A percentile compares a stretch with the other conserved stretches of the same genome.
Evolutionary conservation across 805 yeast genomes (phyloP).

Genomic region (Yarrowia bubula): DNA sequence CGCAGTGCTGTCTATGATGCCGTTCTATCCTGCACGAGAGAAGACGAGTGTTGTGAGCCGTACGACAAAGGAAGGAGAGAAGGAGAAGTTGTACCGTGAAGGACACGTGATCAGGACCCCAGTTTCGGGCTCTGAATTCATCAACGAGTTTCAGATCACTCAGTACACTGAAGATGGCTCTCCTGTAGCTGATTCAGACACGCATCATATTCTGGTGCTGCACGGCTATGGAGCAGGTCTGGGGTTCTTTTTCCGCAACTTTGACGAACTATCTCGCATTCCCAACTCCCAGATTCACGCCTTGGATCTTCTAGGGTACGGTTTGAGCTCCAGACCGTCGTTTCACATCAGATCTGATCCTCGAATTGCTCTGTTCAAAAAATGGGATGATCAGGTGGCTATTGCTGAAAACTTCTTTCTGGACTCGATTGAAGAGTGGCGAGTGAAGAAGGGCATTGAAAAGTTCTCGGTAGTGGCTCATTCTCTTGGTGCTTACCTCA

Average conservation of each 20-base stretch:
- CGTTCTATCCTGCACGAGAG: slow-evolving; percentile 43
- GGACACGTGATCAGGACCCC: slow-evolving; percentile 49
- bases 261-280: slow-evolving; percentile 46
- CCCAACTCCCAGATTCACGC: slow-evolving; percentile 75
- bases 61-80: not conserved
- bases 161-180: slow-evolving; percentile 29
- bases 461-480: slow-evolving; percentile 70
- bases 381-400: slow-evolving; percentile 42
- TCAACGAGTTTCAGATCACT: slow-evolving; percentile 71
- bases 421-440: slow-evolving; percentile 65
- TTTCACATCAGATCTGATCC: slow-evolving; percentile 43
- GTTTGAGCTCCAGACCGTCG: slow-evolving; percentile 76
- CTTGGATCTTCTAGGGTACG: slow-evolving; percentile 85
- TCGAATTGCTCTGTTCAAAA: not conserved
- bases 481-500: slow-evolving; percentile 88
- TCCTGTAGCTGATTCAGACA: slow-evolving; percentile 36
- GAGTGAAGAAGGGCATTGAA: slow-evolving; percentile 47
- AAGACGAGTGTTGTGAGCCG: not conserved
- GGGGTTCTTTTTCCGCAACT: slow-evolving; percentile 74
- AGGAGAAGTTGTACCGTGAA: slow-evolving; percentile 32
- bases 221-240: slow-evolving; percentile 96
- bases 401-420: slow-evolving; percentile 61
- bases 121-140: slow-evolving; percentile 47
- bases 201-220: slow-evolving; percentile 63
- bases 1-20: slow-evolving; percentile 54